Evolutionary conservation across 306 rosid species (phyloP).

Genomic region (Aeschynomene evenia): DNA sequence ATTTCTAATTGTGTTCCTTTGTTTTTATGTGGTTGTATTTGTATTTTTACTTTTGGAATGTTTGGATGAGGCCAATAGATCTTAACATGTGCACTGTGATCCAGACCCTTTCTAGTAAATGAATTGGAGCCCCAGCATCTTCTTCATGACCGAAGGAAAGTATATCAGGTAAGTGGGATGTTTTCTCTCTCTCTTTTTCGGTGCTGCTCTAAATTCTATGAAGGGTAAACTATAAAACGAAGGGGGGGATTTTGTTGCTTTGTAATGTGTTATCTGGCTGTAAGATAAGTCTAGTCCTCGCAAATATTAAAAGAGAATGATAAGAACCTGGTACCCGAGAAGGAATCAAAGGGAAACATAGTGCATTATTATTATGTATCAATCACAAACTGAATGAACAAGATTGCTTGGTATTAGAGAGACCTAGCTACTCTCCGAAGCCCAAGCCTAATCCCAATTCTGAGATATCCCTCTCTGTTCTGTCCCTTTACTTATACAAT

Average conservation of each 20-base stretch:
- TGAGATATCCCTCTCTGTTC: no score
- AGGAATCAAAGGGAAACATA: no score
- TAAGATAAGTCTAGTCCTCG: slow-evolving; percentile 16
- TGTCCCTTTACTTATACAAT: no score
- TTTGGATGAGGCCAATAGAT: slow-evolving; percentile 32
- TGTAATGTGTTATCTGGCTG: slow-evolving; percentile 9
- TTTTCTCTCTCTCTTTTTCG: slow-evolving; percentile 10
- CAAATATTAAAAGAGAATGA: not conserved
- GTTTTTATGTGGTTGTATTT: not conserved
- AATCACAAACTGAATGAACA: no score
- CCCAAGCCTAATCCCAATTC: no score
- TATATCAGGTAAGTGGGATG: slow-evolving; percentile 68
- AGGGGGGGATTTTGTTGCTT: not conserved
- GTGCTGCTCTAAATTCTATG: slow-evolving; percentile 10
- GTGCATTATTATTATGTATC: no score
- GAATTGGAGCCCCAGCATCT: slow-evolving; percentile 94
- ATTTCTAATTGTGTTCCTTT: not conserved
- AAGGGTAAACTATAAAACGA: not conserved
- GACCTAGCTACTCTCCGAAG: no score
- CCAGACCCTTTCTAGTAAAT: slow-evolving; percentile 88
- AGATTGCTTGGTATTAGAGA: no score
- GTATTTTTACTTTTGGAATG: slow-evolving; percentile 18
- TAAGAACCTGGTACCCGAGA: no score
- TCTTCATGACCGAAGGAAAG: slow-evolving; percentile 95
- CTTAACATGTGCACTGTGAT: slow-evolving; percentile 43